phyloP scores from a whole-genome alignment of 257 asterid genomes.

The Lycium ferocissimum region DNA sequence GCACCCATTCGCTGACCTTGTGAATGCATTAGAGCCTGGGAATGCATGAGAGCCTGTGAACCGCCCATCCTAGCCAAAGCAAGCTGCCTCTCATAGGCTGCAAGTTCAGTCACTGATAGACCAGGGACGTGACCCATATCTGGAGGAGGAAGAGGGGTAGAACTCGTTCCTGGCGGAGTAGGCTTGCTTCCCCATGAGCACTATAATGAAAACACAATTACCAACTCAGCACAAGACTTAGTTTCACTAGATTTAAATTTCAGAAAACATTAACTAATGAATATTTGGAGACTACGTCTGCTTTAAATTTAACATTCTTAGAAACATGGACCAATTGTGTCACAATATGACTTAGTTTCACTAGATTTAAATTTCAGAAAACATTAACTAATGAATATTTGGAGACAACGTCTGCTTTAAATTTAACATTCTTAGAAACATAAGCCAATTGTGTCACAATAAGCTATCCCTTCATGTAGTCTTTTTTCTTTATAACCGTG shows the following conservation, averaged over 20 bases:
- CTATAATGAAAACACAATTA: conserved; percentile 39
- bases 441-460: not conserved
- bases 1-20: conserved; percentile 71
- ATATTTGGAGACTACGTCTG: not conserved
- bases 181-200: conserved; percentile 95
- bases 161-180: conserved; percentile 72
- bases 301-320: not conserved
- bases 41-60: conserved; percentile 63
- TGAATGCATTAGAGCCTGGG: conserved; percentile 64
- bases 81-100: conserved; percentile 66
- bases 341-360: not conserved
- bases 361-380: not conserved
- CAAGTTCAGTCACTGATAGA: conserved; percentile 61
- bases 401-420: not conserved
- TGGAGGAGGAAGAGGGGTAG: conserved; percentile 76
- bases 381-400: not conserved
- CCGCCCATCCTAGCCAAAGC: conserved; percentile 64
- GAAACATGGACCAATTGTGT: not conserved
- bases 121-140: conserved; percentile 57
- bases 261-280: not conserved
- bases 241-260: too few species aligned
- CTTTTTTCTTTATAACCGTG: too few species aligned
- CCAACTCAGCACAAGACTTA: not conserved
- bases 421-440: not conserved
- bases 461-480: not conserved